Evolutionary conservation across 2,329 filamentous ascomycete species (phyloP), one percentile per base, ranked within the genome.

Genomic region (Aspergillus pseudoterreus): DNA sequence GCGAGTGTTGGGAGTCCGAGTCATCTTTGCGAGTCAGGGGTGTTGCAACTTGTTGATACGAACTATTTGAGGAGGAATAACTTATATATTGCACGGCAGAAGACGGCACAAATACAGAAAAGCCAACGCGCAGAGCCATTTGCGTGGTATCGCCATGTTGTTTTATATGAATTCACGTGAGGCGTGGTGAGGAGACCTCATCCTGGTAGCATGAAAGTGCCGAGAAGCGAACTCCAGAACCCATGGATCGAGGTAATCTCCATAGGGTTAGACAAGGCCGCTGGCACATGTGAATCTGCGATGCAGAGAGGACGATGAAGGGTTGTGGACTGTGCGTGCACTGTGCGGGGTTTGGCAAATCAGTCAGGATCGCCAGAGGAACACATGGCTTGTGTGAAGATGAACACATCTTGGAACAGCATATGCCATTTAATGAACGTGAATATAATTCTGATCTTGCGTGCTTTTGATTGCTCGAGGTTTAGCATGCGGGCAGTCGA

Each of bases 1-100:
- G 36, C 49, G 58, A 49, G 63, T 49, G n/a, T 61, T 60, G 6
- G 32, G 14, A 11, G 21, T 47, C 45, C n/a, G 10, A 45, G 36
- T 45, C 48, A 45, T 38, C 30, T 42, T 42, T 6, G 15, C 17
- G 39, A 17, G 17, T 30, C 27, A 30, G 27, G 11, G 27, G 27
- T 30, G 27, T 8, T 11, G 27, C 27, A 30, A 30, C 27, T 30
- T 30, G 22, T 30, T 30, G 27, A 30, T 30, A 9, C 8, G 8
- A 6, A 30, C 10, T 10, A 10, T 30, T 11, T 10, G 27, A 8
- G 9, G 27, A 30, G 6, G 10, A 1, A 30, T 30, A 30, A 11
- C 27, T 10, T 3, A 11, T 30, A 30, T 30, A 30, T 30, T 30
- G 27, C 27, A 30, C 8, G 6, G 27, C 8, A 30, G 8, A 11